Base-by-base conservation (phyloP, 441 rosid species). In the Populus hybrid region DNA sequence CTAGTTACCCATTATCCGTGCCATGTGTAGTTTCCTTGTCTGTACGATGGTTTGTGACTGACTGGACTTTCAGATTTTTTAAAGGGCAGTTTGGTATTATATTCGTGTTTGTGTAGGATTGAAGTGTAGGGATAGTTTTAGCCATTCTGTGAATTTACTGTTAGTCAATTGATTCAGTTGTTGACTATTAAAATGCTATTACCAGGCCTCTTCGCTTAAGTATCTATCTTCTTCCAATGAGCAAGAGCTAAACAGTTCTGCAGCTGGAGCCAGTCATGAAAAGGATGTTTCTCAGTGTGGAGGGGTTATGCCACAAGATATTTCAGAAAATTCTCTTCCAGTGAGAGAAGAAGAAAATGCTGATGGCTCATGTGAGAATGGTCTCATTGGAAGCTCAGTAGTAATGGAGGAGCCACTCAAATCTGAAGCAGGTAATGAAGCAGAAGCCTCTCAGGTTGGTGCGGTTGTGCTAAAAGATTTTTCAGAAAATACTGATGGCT, bases 151-250 rank as follows among this genome's bases (percentile, higher is more conserved):
- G 24, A 24, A 23, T 64, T 21, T 64, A 64, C 57, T 50, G 6
- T 23, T 64, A 23, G 16, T 19, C 18, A 61, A 35, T 73, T 73
- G 24, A 38, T 40, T 21, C 46, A 35, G 24, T 35, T 36, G 57
- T 1, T 74, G 16, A 18, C 61, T 34, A 21, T 73, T 36, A 50
- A 21, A 68, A 42, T 73, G 57, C 53, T 61, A 6, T 57, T 24
- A 61, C 61, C 75, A 76, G 79, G 69, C 19, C 67, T 59, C 74
- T 9, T 61, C 7, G 0, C 63, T 30, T 7, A 38, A 57, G n/a
- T 59, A 70, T 59, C 23, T 59, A 11, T 53, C 69, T 70, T 63
- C 79, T 76, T 70, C 79, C 67, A 23, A 24, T 50, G 73, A 50
- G 74, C 73, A 76, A 76, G 74, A n/a, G 73, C 21, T 11, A 30